Evolutionary conservation across 305 asterid genomes (phyloP), one percentile per base, ranked within the genome.

Genomic region (Fraxinus paxiana): DNA sequence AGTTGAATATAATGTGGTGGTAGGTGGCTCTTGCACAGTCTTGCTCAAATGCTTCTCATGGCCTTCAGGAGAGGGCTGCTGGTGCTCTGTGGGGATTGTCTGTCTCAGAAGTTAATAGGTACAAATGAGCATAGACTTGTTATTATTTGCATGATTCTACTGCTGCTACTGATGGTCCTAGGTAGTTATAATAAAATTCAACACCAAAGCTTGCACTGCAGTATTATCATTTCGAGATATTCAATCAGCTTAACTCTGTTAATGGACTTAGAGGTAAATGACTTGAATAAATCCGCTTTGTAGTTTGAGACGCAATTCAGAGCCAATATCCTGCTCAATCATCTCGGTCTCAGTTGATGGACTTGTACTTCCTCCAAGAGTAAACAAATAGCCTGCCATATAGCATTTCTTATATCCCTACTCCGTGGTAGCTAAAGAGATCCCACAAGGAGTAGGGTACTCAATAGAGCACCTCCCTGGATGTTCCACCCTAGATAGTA

Each of bases 51-150:
- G 90, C 99, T 34, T 87, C 98, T 82, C 94, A 91, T 31, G 89
- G 97, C 82, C 97, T 96, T 87, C 99, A 94, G 82, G 98, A 96
- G 92, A 92, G 99, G 87, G 99, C 98, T 81, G 99, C 98, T 28
- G 99, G 99, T 90, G 99, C 99, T 77, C 92, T 96, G 31, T 96
- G 99, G 99, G 99, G 98, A 75, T 86, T 96, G 87, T 96, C 99
- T 13, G 97, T 94, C 54, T 96, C 99, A 26, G 99, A 96, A 92
- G 86, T 95, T 78, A 94, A 96, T 84, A 95, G 98, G 99, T 92
- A 22, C n/a, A 18, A 28, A 82, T 26, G 78, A 43, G 75, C 80
- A 46, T 78, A 15, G n/a, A 56, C 37, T 38, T 78, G 9, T 26
- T 67, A 18, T 59, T 43, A 41, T 75, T 70, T 73, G 69, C 79